Conservation (phyloP, 2,329 filamentous ascomycete genomes). For the Davidsoniella eucalypti region DNA sequence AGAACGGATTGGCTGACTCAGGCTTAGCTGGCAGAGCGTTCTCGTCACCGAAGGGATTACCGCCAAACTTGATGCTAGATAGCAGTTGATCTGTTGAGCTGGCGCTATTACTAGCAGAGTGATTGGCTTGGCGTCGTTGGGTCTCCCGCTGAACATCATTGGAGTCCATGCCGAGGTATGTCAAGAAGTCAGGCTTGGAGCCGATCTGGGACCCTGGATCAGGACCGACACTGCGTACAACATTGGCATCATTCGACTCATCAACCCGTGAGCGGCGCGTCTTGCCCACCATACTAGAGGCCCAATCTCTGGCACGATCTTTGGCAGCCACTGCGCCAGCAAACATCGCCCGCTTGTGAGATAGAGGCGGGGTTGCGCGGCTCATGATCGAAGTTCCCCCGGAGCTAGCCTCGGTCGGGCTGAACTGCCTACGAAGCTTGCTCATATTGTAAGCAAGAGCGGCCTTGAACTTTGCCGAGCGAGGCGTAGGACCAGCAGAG, state of each 20-base stretch:
- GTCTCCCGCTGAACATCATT: constrained; percentile 23
- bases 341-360: constrained; percentile 15
- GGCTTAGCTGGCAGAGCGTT: constrained; percentile 26
- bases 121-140: constrained; percentile 21
- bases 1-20: constrained; percentile 26
- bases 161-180: constrained; percentile 27
- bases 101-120: constrained; percentile 18
- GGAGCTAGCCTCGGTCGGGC: constrained; percentile 17
- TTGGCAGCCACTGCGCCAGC: constrained; percentile 19
- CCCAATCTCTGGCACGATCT: constrained; percentile 17
- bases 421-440: constrained; percentile 14
- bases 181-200: constrained; percentile 27
- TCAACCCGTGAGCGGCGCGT: background rate
- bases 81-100: constrained; percentile 25
- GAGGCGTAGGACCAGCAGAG: constrained; percentile 33
- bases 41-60: constrained; percentile 33
- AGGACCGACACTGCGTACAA: background rate
- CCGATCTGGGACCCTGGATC: background rate
- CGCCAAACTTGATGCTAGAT: constrained; percentile 23
- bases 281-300: constrained; percentile 13
- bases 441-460: constrained; percentile 18
- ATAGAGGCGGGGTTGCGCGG: constrained; percentile 10
- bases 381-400: constrained; percentile 32
- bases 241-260: constrained; percentile 1
- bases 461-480: constrained; percentile 25